Evolutionary conservation across 306 rosid species (phyloP).

Genomic region (Begonia fuchsioides): DNA sequence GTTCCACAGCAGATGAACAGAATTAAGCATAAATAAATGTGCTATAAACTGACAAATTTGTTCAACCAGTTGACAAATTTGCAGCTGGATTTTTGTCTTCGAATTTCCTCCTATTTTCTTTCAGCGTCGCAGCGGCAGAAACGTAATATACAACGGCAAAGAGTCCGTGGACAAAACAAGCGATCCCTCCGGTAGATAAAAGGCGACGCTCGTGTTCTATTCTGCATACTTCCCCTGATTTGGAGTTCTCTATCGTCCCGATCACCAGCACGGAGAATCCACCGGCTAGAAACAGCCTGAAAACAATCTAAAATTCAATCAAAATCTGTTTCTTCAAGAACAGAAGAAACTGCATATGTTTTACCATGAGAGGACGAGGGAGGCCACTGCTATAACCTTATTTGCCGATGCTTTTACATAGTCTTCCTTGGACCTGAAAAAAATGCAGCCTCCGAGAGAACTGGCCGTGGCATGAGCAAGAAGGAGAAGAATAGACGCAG

Average conservation of each 20-base stretch:
- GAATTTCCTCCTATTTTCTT: constrained; percentile 19
- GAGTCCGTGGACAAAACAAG: constrained; percentile 66
- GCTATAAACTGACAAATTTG: too few species aligned
- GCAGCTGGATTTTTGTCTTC: too few species aligned
- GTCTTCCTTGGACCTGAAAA: constrained; percentile 28
- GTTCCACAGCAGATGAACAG: too few species aligned
- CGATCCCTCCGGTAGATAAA: constrained; percentile 56
- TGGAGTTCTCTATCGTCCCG: constrained; percentile 51
- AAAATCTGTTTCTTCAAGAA: too few species aligned
- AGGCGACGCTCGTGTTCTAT: constrained; percentile 31
- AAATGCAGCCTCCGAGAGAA: constrained; percentile 60
- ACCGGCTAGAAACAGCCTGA: constrained; percentile 38
- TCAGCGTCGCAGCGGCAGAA: constrained; percentile 30
- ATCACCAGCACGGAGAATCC: constrained; percentile 44
- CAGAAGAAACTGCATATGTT: neutral
- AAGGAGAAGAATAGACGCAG: constrained; percentile 41
- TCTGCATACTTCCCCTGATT: constrained; percentile 41
- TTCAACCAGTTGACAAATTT: too few species aligned
- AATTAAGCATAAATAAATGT: too few species aligned
- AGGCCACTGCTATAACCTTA: constrained; percentile 33
- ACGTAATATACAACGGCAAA: constrained; percentile 36
- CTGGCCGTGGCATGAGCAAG: constrained; percentile 47
- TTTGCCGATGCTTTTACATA: constrained; percentile 27
- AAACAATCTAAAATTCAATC: too few species aligned
- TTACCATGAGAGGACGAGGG: constrained; percentile 61